These are phyloP conservation scores for Suillus subalutaceus DNA, from an alignment of 768 basidiomycete species.

Conservation along the genomic window DNA sequence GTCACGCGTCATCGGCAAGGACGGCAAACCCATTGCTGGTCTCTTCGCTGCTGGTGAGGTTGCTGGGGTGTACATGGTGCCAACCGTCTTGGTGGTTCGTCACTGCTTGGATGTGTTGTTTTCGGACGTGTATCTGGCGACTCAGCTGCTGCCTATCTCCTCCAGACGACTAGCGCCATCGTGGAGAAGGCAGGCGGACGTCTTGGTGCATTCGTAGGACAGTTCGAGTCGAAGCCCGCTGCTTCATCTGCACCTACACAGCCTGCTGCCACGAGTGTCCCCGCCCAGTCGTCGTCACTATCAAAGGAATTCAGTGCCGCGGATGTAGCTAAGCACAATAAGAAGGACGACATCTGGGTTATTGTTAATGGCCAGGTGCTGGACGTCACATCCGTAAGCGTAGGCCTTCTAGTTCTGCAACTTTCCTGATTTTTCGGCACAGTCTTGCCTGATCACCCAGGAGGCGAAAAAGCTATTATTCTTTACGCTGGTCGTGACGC, in stretches of 20 bases:
- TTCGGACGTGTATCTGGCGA: constrained; percentile 97
- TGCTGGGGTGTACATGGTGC: constrained; percentile 98
- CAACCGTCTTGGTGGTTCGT: constrained; percentile 94
- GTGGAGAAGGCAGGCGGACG: constrained; percentile 81
- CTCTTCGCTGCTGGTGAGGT: constrained; percentile 97
- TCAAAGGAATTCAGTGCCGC: constrained; percentile 45
- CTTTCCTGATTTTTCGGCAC: constrained; percentile 3
- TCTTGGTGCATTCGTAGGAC: constrained; percentile 74
- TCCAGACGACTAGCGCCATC: constrained; percentile 68
- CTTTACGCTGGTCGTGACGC: constrained; percentile 91
- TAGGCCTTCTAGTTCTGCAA: background rate
- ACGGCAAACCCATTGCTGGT: constrained; percentile 81
- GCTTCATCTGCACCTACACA: constrained; percentile 42
- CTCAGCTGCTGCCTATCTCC: constrained; percentile 87
- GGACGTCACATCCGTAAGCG: constrained; percentile 70
- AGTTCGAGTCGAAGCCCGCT: constrained; percentile 52
- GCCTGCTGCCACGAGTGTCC: constrained; percentile 37
- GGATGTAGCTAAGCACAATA: constrained; percentile 90
- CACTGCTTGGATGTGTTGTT: constrained; percentile 93
- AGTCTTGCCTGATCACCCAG: constrained; percentile 88
- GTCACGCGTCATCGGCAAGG: constrained; percentile 75
- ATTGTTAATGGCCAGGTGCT: constrained; percentile 86
- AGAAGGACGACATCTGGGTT: constrained; percentile 94
- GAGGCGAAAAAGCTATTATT: constrained; percentile 89
- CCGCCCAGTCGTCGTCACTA: constrained; percentile 35